Conservation (phyloP, 176 grass and related monocot genomes). For the Coix lacrymajobi region DNA sequence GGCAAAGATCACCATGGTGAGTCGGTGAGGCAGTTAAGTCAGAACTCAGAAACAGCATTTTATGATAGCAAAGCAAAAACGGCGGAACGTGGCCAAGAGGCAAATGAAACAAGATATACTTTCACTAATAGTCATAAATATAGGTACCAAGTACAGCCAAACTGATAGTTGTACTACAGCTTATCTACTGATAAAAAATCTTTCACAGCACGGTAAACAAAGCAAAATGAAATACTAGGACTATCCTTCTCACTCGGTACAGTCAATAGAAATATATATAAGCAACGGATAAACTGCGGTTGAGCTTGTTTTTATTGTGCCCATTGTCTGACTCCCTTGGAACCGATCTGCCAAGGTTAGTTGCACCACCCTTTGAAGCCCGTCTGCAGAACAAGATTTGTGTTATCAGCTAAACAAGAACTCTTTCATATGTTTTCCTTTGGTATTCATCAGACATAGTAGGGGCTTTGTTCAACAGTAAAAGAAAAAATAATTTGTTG, state of each 20-base stretch:
- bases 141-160: constrained; percentile 25
- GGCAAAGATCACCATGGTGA: neutral
- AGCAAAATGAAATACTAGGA: constrained; percentile 27
- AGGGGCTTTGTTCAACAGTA: neutral
- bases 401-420: neutral
- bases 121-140: constrained; percentile 25
- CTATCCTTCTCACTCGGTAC: constrained; percentile 36
- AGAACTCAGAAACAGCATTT: neutral
- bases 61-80: neutral
- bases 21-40: neutral
- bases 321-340: neutral
- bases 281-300: constrained; percentile 33
- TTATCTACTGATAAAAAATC: constrained; percentile 35
- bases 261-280: constrained; percentile 37
- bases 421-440: neutral
- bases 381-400: constrained; percentile 28
- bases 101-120: neutral
- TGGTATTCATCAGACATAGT: neutral
- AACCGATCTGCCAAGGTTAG: constrained; percentile 29
- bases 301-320: constrained; percentile 44
- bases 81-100: neutral
- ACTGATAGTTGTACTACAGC: constrained; percentile 15
- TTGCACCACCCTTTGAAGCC: constrained; percentile 28
- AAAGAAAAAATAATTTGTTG: neutral
- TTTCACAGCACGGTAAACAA: constrained; percentile 14